Evolutionary conservation across 805 yeast species (phyloP).

Genomic region (Saturnispora halmiae): DNA sequence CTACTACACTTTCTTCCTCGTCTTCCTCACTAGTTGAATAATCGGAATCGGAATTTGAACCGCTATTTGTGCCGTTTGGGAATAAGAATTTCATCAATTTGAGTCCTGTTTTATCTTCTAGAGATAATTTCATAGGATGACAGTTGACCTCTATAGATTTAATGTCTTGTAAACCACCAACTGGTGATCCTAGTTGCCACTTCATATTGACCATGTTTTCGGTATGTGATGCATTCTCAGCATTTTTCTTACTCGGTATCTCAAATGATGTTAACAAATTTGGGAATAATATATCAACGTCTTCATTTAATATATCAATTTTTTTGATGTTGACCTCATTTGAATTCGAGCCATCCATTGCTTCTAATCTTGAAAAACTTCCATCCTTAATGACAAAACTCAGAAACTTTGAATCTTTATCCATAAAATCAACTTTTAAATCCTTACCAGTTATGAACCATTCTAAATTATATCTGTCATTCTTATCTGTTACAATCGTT

Average conservation of each 20-base stretch:
- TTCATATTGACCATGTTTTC: conserved; percentile 34
- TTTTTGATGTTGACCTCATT: conserved; percentile 51
- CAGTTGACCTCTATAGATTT: conserved; percentile 50
- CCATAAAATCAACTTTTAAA: conserved; percentile 60
- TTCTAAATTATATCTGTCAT: conserved; percentile 31
- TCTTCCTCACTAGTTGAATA: background rate
- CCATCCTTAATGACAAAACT: conserved; percentile 61
- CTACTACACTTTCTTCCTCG: background rate
- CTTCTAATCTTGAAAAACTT: conserved; percentile 50
- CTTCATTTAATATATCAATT: conserved; percentile 63
- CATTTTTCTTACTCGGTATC: conserved; percentile 6
- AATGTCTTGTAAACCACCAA: conserved; percentile 86
- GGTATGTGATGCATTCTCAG: conserved; percentile 11
- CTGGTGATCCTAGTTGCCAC: conserved; percentile 80
- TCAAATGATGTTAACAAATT: conserved; percentile 54
- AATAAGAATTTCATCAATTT: conserved; percentile 60
- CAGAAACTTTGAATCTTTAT: conserved; percentile 42
- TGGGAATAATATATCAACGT: conserved; percentile 50
- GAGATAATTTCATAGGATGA: conserved; percentile 58
- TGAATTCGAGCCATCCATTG: conserved; percentile 55
- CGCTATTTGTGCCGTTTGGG: conserved; percentile 31
- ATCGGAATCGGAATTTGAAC: background rate
- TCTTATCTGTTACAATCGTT: conserved; percentile 15
- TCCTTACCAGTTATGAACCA: conserved; percentile 62
- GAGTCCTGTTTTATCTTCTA: conserved; percentile 64